Conservation (phyloP, 306 rosid genomes). For the Potentilla sterilis region DNA sequence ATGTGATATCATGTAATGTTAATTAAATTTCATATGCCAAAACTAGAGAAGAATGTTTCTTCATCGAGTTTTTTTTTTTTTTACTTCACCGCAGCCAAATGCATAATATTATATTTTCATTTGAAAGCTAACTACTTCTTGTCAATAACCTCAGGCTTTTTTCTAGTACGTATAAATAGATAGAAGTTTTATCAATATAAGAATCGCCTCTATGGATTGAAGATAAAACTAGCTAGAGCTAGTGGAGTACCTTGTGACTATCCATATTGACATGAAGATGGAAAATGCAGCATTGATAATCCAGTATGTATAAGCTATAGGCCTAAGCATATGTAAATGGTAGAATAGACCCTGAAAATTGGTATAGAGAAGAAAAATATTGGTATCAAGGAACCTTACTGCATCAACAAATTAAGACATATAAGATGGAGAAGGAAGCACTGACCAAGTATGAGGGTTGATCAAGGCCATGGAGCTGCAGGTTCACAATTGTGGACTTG, state of each 20-base stretch:
- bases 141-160: not conserved
- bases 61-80: not conserved
- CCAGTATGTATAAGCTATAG: not conserved
- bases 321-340: not conserved
- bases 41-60: not conserved
- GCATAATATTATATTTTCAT: not conserved
- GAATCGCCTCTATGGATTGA: not conserved
- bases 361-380: not conserved
- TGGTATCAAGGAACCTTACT: not conserved
- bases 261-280: not conserved
- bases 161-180: not conserved
- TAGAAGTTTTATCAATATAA: not conserved
- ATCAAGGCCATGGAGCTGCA: not conserved
- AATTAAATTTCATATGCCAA: not conserved
- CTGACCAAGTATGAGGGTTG: too few relatives aligned
- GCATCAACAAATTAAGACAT: not conserved
- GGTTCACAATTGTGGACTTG: conserved; percentile 1
- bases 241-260: not conserved
- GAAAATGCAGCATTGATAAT: not conserved
- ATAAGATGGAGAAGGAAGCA: not conserved
- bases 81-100: not conserved
- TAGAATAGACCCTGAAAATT: not conserved
- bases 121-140: not conserved
- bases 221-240: not conserved
- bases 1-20: not conserved